Conservation (phyloP, 2,329 filamentous ascomycete genomes). For the Chaetomium sp. region DNA sequence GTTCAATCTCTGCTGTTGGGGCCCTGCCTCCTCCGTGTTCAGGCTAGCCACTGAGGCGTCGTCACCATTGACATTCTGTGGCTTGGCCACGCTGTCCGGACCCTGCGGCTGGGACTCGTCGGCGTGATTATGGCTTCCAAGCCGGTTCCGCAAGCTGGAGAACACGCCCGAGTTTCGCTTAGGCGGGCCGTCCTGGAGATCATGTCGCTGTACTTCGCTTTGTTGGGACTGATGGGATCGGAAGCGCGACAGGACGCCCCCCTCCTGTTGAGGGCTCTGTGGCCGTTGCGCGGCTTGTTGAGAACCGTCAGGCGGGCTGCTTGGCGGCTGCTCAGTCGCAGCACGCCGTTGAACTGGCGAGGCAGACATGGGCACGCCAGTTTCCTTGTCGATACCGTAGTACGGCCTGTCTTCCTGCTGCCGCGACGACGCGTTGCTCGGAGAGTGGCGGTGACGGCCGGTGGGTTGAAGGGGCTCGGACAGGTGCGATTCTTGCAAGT, state of each 20-base stretch:
- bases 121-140: constrained; percentile 30
- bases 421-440: constrained; percentile 26
- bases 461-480: constrained; percentile 41
- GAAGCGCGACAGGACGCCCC: constrained; percentile 30
- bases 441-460: constrained; percentile 31
- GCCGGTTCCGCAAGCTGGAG: constrained; percentile 43
- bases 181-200: constrained; percentile 32
- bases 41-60: constrained; percentile 38
- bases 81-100: constrained; percentile 20
- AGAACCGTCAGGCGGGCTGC: too few species aligned
- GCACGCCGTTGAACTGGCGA: constrained; percentile 32
- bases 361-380: constrained; percentile 28
- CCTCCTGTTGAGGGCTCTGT: background rate
- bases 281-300: background rate
- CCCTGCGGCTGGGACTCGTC: constrained; percentile 26
- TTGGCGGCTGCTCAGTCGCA: constrained; percentile 33
- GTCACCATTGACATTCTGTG: constrained; percentile 30
- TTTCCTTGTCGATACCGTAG: constrained; percentile 48
- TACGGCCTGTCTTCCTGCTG: constrained; percentile 27
- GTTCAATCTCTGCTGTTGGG: constrained; percentile 33
- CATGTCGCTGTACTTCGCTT: constrained; percentile 32
- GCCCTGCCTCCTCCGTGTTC: constrained; percentile 33
- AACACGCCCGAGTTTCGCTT: constrained; percentile 42
- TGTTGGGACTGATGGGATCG: constrained; percentile 30
- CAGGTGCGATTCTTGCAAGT: constrained; percentile 48